These are phyloP conservation scores for Leishmania aethiopica DNA, from an alignment of 208 protist species.

Conservation along the genomic window DNA sequence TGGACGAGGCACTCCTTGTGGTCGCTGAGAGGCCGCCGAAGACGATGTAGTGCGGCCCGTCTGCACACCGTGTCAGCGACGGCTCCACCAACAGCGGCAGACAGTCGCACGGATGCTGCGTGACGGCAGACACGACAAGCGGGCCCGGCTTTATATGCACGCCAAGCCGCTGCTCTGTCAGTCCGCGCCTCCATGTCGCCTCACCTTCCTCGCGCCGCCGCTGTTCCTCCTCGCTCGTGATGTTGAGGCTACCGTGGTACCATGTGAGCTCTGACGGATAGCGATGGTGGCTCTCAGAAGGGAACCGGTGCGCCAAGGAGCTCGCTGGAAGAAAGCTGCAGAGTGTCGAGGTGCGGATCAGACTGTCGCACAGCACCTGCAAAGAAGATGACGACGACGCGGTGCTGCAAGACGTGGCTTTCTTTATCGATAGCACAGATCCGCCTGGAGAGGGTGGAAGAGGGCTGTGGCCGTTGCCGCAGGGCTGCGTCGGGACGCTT, in stretches of 20 bases:
- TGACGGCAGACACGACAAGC: conserved; percentile 50
- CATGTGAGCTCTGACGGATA: conserved; percentile 58
- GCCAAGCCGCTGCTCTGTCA: conserved; percentile 42
- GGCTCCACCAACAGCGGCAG: conserved; percentile 47
- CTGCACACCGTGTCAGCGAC: conserved; percentile 58
- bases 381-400: conserved; percentile 5
- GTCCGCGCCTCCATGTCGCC: conserved; percentile 36
- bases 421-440: neutral
- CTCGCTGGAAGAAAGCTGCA: conserved; percentile 18
- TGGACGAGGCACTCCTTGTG: conserved; percentile 14
- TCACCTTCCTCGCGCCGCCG: conserved; percentile 32
- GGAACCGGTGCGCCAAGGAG: conserved; percentile 18
- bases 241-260: conserved; percentile 55
- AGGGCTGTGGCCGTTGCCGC: conserved; percentile 7
- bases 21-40: conserved; percentile 30
- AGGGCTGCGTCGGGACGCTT: neutral
- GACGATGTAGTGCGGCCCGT: conserved; percentile 56
- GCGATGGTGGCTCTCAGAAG: conserved; percentile 35
- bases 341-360: conserved; percentile 25
- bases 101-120: conserved; percentile 39
- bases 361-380: conserved; percentile 37
- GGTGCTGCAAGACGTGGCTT: neutral
- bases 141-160: conserved; percentile 24
- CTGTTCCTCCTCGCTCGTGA: conserved; percentile 33
- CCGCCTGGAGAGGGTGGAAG: neutral